Evolutionary conservation across 179 eudicot genomes (phyloP), one percentile per base, ranked within the genome.

Genomic region (Gypsophila paniculata): DNA sequence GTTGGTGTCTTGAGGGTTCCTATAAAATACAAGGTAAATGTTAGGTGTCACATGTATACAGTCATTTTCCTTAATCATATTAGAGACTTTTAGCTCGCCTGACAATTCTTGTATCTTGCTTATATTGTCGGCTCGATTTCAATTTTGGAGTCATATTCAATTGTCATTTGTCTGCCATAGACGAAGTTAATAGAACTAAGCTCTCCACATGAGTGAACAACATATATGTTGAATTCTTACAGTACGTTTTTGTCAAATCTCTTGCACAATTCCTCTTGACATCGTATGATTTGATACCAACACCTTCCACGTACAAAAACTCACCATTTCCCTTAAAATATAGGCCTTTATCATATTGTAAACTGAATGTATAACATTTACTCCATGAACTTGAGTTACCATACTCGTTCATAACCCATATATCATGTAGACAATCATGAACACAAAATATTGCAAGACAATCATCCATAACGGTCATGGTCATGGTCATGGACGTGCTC

Each of bases 361-460:
- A 17, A 0, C 23, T 9, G 12, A 77, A 77, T 15, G 62, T 49
- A 54, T 67, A 72, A 14, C 62, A 54, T 14, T 72, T 72, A 53
- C 69, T 67, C 80, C 80, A 77, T 6, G 80, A 77, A 51, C 26
- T 15, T 0, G 76, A 11, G 9, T 18, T 54, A 39, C 80, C 80
- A 29, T 72, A 77, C 34, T 77, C 76, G 36, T 72, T 66, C 80
- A 72, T 77, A 52, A 77, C 73, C 76, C 76, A 77, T 46, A 77
- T 61, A 14, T 72, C 73, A 21, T 51, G 8, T 26, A 14, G 6
- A 3, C 8, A 38, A 6, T 5, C 18, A 42, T 51, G 32, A 51
- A 53, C 19, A 68, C 75, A 69, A 4, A 67, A 72, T 8, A 77
- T 18, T 7, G 76, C 76, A 13, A 77, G 72, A 2, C 39, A 72